These are phyloP conservation scores for Fibroporia radiculosa DNA, from an alignment of 768 basidiomycete genomes.

Conservation along the genomic window DNA sequence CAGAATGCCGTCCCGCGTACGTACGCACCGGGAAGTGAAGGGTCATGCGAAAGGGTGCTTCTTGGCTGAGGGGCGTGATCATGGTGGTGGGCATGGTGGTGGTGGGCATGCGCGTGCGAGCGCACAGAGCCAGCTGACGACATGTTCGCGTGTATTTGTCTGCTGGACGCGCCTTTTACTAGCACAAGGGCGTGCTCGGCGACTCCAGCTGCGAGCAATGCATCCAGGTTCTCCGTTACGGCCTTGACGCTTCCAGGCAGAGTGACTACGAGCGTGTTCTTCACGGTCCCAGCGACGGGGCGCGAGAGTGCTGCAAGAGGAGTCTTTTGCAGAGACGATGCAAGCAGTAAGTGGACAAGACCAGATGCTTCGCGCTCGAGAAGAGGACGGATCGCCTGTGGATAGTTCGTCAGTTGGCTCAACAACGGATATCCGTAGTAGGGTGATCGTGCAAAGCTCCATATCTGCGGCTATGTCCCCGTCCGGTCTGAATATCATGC, in stretches of 20 bases:
- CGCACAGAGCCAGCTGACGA: conserved; percentile 18
- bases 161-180: conserved; percentile 59
- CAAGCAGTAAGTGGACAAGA: conserved; percentile 65
- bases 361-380: conserved; percentile 63
- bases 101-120: conserved; percentile 25
- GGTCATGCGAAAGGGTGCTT: conserved; percentile 60
- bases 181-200: conserved; percentile 68
- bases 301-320: conserved; percentile 77
- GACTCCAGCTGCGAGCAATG: conserved; percentile 50
- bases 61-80: conserved; percentile 47
- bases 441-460: no score
- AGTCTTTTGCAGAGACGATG: conserved; percentile 63
- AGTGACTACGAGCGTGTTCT: conserved; percentile 62
- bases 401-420: background rate
- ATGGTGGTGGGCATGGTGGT: conserved; percentile 30
- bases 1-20: background rate
- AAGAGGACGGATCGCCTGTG: conserved; percentile 53
- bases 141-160: conserved; percentile 45
- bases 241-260: conserved; percentile 85
- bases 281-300: conserved; percentile 71
- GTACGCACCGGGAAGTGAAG: conserved; percentile 51
- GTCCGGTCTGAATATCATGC: no score
- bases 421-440: no score
- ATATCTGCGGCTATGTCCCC: no score
- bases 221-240: conserved; percentile 68